Evolutionary conservation across 768 basidiomycete genomes (phyloP), one percentile per base, ranked within the genome.

Genomic region (Rhizopogon vulgaris): DNA sequence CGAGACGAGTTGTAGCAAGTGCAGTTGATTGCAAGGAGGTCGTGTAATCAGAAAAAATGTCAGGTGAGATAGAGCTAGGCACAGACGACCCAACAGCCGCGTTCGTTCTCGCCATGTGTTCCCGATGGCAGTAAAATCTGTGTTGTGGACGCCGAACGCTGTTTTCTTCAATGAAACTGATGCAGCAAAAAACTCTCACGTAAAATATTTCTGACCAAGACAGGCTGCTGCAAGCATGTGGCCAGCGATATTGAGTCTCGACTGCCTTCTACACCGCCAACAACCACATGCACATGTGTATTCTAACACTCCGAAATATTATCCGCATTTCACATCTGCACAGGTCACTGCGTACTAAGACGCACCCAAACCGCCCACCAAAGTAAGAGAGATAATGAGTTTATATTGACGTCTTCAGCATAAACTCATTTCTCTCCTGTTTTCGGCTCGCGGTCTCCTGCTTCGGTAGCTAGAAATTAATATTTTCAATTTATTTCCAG

Each of bases 1-100:
- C 78, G 46, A 76, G 71, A 49, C 81, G 76, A 3, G 87, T 89
- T 7, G 85, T 74, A 41, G 77, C 76, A 11, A 90, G 75, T 0
- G 83, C 85, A 9, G 76, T 68, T 1, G 69, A 68, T 62, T 90
- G 90, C 5, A 90, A 65, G 28, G 73, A 60, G 10, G 75, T 62
- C 57, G 87, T 79, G 62, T 80, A 84, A 2, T 67, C 69, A 54
- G 78, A 64, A 54, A 87, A 89, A 0, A 62, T 57, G 15, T 63
- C 58, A 2, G 56, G 42, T 1, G 70, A 58, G 15, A 66, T 18
- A 22, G 43, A 14, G 12, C 34, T n/a, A 15, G n/a, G n/a, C 14
- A 7, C 2, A 34, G 45, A 46, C 32, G 45, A 15, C 32, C 32
- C 45, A 34, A 7, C 18, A 14, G 36, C 18, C 5, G 12, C 22